Base-by-base conservation (phyloP, 768 basidiomycete species). In the Crassisporium funariophilum region DNA sequence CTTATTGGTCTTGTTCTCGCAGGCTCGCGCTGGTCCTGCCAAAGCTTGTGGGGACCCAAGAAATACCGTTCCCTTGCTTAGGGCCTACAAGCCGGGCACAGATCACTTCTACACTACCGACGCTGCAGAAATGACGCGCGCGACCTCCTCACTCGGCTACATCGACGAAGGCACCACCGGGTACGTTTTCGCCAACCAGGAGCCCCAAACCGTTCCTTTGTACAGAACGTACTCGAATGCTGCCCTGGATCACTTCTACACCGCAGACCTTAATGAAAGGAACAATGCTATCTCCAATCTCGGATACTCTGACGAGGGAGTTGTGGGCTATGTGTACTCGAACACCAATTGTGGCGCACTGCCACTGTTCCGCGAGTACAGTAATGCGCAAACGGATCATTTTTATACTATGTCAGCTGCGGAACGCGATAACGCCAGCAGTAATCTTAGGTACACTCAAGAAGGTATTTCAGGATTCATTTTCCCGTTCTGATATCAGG, bases 251-350 rank as follows among this genome's bases (percentile, higher is more conserved):
- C 39, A 42, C 39, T 47, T 52, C 31, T 41, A 52, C 19, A 43
- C 46, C 12, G 36, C 27, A 12, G 15, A 20, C 6, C 22, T 34
- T 8, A 9, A 15, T n/a, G 46, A 47, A 22, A 2, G 44, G 11
- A 38, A 53, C 33, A 41, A 44, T 24, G 42, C 43, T 16, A 11
- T 44, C 22, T 16, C 19, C 6, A 36, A 41, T 17, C 23, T 40
- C 4, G 36, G 36, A 8, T 50, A 50, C n/a, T 15, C 11, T 9
- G 20, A 50, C 37, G 19, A 39, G 29, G 49, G 49, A n/a, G 44
- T 40, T 6, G 43, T 36, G 2, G 49, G 49, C 10, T 50, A 50
- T 19, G 35, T 50, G 5, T 50, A 50, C 17, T 17, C 24, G 3
- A 36, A 50, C 13, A 25, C 17, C 10, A 12, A 17, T 0, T 50